Percentiles rank a stretch among this genome's conserved stretches.
Conservation (phyloP, 805 yeast genomes). For the Teunomyces gatunensis region DNA sequence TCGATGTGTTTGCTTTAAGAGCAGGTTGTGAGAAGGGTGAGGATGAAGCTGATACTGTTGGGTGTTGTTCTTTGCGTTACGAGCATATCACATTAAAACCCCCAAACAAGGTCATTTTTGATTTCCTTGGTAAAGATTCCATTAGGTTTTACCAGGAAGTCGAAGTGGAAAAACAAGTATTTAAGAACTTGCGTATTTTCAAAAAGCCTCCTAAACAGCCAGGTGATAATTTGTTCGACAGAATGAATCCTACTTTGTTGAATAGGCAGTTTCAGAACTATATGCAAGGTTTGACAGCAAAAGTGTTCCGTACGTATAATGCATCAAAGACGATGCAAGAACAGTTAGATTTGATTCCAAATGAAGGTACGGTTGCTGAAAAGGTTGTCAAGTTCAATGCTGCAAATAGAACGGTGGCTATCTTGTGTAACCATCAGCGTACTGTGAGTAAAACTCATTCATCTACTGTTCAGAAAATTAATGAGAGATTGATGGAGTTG, state of each 20-base stretch:
- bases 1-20: slow-evolving; percentile 91
- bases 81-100: slow-evolving; percentile 87
- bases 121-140: slow-evolving; percentile 94
- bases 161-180: slow-evolving; percentile 87
- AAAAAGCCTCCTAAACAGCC: slow-evolving; percentile 86
- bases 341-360: slow-evolving; percentile 79
- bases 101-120: slow-evolving; percentile 83
- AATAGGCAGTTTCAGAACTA: slow-evolving; percentile 86
- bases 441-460: slow-evolving; percentile 86
- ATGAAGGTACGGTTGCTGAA: slow-evolving; percentile 84
- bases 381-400: slow-evolving; percentile 87
- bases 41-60: slow-evolving; percentile 97
- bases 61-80: slow-evolving; percentile 89
- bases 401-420: slow-evolving; percentile 93
- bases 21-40: slow-evolving; percentile 98
- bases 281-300: slow-evolving; percentile 92
- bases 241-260: slow-evolving; percentile 77
- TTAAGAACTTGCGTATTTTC: slow-evolving; percentile 82
- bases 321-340: slow-evolving; percentile 98
- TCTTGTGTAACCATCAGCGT: slow-evolving; percentile 95
- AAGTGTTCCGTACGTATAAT: slow-evolving; percentile 95
- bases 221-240: slow-evolving; percentile 90
- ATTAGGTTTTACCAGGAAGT: slow-evolving; percentile 90
- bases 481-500: slow-evolving; percentile 74
- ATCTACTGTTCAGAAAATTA: slow-evolving; percentile 72